A percentile compares a stretch with the other conserved stretches of the same genome.
These are phyloP conservation scores for Umbelopsis ramanniana DNA, from an alignment of 192 early-diverging fungal genomes.

Conservation along the genomic window DNA sequence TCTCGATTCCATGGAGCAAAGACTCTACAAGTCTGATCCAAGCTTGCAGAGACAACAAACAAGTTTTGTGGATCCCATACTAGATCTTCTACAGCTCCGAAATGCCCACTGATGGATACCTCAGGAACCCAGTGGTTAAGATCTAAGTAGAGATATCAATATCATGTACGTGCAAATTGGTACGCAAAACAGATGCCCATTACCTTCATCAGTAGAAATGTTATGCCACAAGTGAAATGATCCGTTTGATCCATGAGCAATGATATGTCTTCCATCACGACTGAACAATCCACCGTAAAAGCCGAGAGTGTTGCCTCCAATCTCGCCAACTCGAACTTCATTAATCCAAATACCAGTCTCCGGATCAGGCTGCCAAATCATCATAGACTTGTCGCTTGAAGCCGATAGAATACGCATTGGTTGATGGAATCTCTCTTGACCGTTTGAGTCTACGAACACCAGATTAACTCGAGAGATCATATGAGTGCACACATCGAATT, in stretches of 20 bases:
- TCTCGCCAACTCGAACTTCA: constrained; percentile 84
- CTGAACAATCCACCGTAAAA: constrained; percentile 81
- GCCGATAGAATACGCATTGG: constrained; percentile 79
- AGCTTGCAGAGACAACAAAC: constrained; percentile 76
- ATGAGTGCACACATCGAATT: not conserved
- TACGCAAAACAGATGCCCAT: not conserved
- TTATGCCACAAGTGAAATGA: constrained; percentile 85
- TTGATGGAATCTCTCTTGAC: constrained; percentile 50
- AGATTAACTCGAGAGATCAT: not conserved
- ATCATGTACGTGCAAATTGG: too few species aligned
- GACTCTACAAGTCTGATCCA: constrained; percentile 90
- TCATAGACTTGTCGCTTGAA: constrained; percentile 90
- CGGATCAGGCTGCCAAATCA: constrained; percentile 86
- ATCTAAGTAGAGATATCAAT: constrained; percentile 14
- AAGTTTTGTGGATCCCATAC: constrained; percentile 80
- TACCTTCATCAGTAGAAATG: constrained; percentile 40
- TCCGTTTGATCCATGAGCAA: constrained; percentile 83
- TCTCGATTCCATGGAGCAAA: constrained; percentile 73
- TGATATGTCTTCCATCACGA: constrained; percentile 63
- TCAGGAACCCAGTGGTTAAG: constrained; percentile 69
- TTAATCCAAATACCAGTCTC: constrained; percentile 85
- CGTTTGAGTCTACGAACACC: constrained; percentile 25
- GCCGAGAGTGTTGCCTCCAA: constrained; percentile 80
- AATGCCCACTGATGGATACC: constrained; percentile 83
- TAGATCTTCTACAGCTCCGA: constrained; percentile 74